Base-by-base conservation (phyloP, 257 asterid species). In the Nicotiana undulata region DNA sequence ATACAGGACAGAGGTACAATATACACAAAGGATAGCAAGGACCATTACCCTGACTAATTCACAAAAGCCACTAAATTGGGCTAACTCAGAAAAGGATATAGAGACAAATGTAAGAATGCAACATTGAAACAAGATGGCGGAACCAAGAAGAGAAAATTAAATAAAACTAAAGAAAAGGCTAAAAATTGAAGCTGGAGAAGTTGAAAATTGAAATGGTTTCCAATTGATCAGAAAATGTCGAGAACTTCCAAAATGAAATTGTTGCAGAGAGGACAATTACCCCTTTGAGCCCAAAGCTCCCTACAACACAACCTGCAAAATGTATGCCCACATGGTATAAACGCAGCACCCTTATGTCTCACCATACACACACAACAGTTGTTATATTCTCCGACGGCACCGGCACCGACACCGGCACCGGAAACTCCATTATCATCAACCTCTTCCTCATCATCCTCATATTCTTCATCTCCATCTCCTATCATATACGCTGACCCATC, bases 251-350 rank as follows among this genome's bases (percentile, higher is more conserved):
- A 61, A 29, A 96, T 90, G 74, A 89, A 90, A 79, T 90, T 90
- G 81, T 96, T 92, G 91, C 99, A 94, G 61, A 96, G 98, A 15
- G 98, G 98, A 83, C 99, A 96, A 49, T 89, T 91, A 17, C 95
- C 97, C 26, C 93, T 89, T 59, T 94, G 93, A 34, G 89, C 93
- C 89, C 92, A 88, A 76, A 96, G 90, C 88, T 96, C 98, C 79
- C 97, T 80, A 0, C 97, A 92, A 59, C 97, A 94, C 44, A 91
- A 80, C 87, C 97, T 77, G 87, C 98, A 93, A 68, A 89, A 93
- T 0, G 97, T 89, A 63, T 93, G 97, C 11, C 97, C 95, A 63
- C 97, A 91, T 0, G 92, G 97, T 20, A 86, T 88, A 60, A 91
- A 94, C 59, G 94, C 91, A 63, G 90, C 81, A 31, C 98, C 98